Evolutionary conservation across 805 yeast species (phyloP), one percentile per base, ranked within the genome.

Genomic region (Saturnispora kantuleensis): DNA sequence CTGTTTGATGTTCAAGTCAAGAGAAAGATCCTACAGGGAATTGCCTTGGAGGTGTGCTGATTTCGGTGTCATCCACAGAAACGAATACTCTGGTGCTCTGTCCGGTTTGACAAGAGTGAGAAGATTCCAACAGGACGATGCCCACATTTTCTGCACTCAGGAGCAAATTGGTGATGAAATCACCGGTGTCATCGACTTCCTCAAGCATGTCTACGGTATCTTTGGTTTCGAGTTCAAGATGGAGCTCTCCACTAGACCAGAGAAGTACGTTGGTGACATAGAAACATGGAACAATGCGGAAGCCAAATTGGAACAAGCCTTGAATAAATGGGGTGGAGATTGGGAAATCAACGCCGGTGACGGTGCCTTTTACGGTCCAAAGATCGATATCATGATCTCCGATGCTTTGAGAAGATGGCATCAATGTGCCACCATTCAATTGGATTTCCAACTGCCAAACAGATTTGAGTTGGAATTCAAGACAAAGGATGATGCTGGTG

Each of bases 21-120:
- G 95, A 64, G 96, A 89, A 65, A 81, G 97, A 68, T 87, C 96
- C 2, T 90, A 93, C 70, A 77, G 96, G 63, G 97, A 93, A 67
- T 73, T 90, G 65, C 98, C 98, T 59, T 84, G 95, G 95, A 84
- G 98, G 74, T 94, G 87, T 68, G 96, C 97, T 48, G 98, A 90
- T 66, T 89, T 89, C 53, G 96, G 97, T 67, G 97, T 90, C 44
- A 75, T 90, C 55, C 98, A 90, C 72, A 81, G 98, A 74, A 90
- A 90, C 65, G 98, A 90, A 68, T 85, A 83, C 56, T 80, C 93
- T 35, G 97, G 97, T 67, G 97, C 97, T 10, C 73, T 90, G 54
- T 79, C 96, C 35, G 93, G 93, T 41, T 79, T 90, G 65, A 93
- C 98, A 46, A 84, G 98, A 70, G 97, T 93, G 39, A 84, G 98